Evolutionary conservation across 306 rosid species (phyloP).

Genomic region (Hylodesmum podocarpum): DNA sequence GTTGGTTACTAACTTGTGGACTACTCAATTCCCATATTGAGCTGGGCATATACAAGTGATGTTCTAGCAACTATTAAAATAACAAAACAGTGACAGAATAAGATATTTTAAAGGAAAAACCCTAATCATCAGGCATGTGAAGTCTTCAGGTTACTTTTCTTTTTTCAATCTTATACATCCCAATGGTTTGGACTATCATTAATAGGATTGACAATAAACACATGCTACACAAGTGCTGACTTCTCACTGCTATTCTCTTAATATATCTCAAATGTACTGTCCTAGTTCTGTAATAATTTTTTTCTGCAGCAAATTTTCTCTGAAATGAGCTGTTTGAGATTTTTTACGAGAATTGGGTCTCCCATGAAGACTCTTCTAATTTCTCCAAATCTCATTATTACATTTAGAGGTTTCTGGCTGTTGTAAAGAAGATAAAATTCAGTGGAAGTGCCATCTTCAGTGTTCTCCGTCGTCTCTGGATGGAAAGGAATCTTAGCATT

Average conservation of each 20-base stretch:
- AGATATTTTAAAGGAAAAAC: background rate
- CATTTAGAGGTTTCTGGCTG: background rate
- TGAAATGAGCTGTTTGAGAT: background rate
- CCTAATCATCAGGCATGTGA: background rate
- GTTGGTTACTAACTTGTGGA: background rate
- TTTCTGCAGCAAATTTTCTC: background rate
- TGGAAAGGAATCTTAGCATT: background rate
- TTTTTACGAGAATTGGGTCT: too few species aligned
- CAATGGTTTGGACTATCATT: background rate
- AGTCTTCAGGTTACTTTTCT: background rate
- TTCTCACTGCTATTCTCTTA: background rate
- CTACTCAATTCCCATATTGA: background rate
- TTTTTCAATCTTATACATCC: background rate
- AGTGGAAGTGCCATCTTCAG: background rate
- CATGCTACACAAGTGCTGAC: background rate
- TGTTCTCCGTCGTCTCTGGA: background rate
- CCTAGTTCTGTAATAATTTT: background rate
- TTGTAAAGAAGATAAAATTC: background rate
- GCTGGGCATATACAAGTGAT: background rate
- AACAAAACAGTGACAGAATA: background rate
- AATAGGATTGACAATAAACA: background rate
- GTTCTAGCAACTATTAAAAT: background rate
- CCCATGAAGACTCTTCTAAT: too few species aligned
- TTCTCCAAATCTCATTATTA: background rate
- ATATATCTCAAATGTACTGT: background rate